Conservation (phyloP, 1,139 yeast species). For the Geotrichum restrictum region DNA sequence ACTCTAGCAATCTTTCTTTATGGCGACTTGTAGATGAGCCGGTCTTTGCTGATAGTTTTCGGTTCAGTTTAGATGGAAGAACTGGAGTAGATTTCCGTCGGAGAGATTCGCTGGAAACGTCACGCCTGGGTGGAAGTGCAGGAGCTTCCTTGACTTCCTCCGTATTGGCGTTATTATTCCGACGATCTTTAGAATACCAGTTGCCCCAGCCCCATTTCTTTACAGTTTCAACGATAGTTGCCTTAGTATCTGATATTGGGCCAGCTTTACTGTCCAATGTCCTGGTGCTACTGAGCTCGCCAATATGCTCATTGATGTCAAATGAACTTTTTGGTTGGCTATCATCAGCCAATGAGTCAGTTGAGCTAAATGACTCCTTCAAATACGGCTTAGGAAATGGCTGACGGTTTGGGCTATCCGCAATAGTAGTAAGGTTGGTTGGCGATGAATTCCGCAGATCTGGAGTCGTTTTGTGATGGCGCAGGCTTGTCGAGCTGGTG, state of each 20-base stretch:
- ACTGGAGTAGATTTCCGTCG: slow-evolving; percentile 3
- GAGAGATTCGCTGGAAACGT: neutral
- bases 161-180: neutral
- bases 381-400: neutral
- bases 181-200: slow-evolving; percentile 33
- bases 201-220: slow-evolving; percentile 36
- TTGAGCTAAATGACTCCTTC: neutral
- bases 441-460: slow-evolving; percentile 6
- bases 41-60: too few species aligned
- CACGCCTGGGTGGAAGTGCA: neutral
- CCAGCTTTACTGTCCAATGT: slow-evolving; percentile 1
- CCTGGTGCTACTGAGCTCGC: slow-evolving; percentile 17
- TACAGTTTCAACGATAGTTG: slow-evolving; percentile 29
- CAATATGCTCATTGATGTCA: slow-evolving; percentile 23
- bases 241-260: slow-evolving; percentile 4
- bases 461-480: slow-evolving; percentile 17
- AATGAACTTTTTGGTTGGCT: neutral
- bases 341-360: neutral
- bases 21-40: neutral
- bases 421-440: neutral
- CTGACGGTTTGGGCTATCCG: neutral
- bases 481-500: neutral
- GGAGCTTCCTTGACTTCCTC: neutral
- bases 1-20: neutral
- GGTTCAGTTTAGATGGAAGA: neutral